phyloP scores from a whole-genome alignment of 148 eudicot species.

The Gaultheria prostrata region DNA sequence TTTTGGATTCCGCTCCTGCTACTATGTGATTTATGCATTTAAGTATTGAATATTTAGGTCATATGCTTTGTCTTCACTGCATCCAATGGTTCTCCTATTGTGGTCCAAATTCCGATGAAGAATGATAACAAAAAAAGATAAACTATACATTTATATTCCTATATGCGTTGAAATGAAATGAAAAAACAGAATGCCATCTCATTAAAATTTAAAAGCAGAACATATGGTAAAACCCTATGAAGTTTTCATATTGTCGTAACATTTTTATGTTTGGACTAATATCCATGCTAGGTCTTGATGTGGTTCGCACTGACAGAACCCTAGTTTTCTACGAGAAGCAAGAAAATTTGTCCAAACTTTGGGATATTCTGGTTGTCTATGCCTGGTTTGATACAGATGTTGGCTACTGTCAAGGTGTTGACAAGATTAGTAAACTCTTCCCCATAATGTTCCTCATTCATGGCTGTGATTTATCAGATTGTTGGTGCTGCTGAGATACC shows the following conservation, averaged over 20 bases:
- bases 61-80: background rate
- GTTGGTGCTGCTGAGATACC: constrained; percentile 17
- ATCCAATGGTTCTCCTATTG: background rate
- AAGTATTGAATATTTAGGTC: background rate
- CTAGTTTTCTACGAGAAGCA: constrained; percentile 81
- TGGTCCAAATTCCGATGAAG: background rate
- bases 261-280: constrained; percentile 18
- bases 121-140: background rate
- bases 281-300: constrained; percentile 78
- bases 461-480: background rate
- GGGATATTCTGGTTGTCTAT: constrained; percentile 90
- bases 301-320: constrained; percentile 89
- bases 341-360: constrained; percentile 82
- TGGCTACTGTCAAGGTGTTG: constrained; percentile 93
- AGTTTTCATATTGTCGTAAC: constrained; percentile 21
- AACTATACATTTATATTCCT: background rate
- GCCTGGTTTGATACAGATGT: constrained; percentile 91
- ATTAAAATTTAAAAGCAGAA: background rate
- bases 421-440: background rate
- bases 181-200: background rate
- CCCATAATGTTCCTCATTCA: background rate
- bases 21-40: background rate
- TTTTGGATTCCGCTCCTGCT: constrained; percentile 4
- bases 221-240: background rate
- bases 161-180: background rate